A percentile compares a stretch with the other conserved stretches of the same genome.
Conservation (phyloP, 371 early-diverging fungal species). For the Mortierella sp. region DNA sequence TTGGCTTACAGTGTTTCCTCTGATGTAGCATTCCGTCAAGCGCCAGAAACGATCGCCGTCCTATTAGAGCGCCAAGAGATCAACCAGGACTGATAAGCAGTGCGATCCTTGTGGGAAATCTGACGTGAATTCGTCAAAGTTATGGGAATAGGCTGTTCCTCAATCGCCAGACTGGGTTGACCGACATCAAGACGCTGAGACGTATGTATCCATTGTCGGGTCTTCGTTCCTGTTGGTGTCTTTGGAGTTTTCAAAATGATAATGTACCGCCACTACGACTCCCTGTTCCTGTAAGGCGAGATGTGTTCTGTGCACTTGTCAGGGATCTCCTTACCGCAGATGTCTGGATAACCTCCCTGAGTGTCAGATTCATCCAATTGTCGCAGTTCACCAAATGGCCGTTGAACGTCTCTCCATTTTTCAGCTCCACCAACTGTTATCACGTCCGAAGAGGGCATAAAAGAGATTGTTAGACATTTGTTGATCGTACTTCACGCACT, state of each 20-base stretch:
- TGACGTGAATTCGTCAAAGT: too few relatives aligned
- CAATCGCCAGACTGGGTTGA: too few relatives aligned
- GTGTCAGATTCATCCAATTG: conserved; percentile 97
- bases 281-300: too few relatives aligned
- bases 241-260: too few relatives aligned
- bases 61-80: conserved; percentile 42
- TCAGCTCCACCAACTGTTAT: conserved; percentile 92
- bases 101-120: too few relatives aligned
- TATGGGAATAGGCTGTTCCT: too few relatives aligned
- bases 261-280: too few relatives aligned
- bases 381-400: conserved; percentile 98
- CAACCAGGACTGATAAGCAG: background rate
- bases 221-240: too few relatives aligned
- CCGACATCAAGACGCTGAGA: too few relatives aligned
- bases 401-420: conserved; percentile 98
- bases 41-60: conserved; percentile 95
- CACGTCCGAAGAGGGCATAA: background rate
- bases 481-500: too few relatives aligned
- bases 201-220: too few relatives aligned
- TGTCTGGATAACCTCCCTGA: conserved; percentile 96
- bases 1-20: conserved; percentile 80
- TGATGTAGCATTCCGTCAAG: conserved; percentile 90
- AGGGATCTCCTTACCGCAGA: conserved; percentile 68
- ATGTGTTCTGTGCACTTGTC: too few relatives aligned
- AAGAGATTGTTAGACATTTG: background rate